Evolutionary conservation across 495 filamentous ascomycete genomes (phyloP), one percentile per base, ranked within the genome.

Genomic region (Penicillium canariense): DNA sequence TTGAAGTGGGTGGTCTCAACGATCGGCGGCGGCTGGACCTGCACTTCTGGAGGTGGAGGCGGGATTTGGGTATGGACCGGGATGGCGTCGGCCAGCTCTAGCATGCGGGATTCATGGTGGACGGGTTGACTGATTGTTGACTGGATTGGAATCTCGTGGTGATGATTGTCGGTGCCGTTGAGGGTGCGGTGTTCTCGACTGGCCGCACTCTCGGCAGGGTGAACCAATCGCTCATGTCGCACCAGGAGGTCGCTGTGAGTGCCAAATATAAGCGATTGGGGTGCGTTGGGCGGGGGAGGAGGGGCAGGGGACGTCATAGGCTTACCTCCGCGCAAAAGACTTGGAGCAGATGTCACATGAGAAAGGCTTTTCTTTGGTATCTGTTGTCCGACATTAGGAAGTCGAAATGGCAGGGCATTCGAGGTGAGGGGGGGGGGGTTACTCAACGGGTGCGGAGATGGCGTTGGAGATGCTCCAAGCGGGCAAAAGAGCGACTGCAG

Each of bases 211-310:
- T 87, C 84, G 62, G 82, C 81, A 60, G 84, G 80, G 70, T 88
- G 85, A 59, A 87, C 84, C 70, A 87, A 78, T 71, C 85, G 86
- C 70, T 87, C 82, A 77, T 88, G 85, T 62, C 85, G 83, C 63
- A 86, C 83, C 64, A 88, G 77, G 39, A 87, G 78, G 68, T 88
- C 85, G 65, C 86, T 87, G 59, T 56, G 43, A 62, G 40, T 55
- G 58, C 17, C 54, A 30, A 23, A 38, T 55, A 60, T 72, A 52
- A 75, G 67, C 65, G 53, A 58, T 56, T 58, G 60, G 43, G 36
- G 42, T 23, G 27, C 17, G 17, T 32, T 36, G 48, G 47, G 49
- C 20, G 34, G 20, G 32, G 45, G 48, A 44, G 28, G 12, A 42
- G 38, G 31, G 31, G 31, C 22, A 44, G 12, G 22, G 22, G 30